Evolutionary conservation across 495 filamentous ascomycete genomes (phyloP).

Genomic region (Penicillium daleae): DNA sequence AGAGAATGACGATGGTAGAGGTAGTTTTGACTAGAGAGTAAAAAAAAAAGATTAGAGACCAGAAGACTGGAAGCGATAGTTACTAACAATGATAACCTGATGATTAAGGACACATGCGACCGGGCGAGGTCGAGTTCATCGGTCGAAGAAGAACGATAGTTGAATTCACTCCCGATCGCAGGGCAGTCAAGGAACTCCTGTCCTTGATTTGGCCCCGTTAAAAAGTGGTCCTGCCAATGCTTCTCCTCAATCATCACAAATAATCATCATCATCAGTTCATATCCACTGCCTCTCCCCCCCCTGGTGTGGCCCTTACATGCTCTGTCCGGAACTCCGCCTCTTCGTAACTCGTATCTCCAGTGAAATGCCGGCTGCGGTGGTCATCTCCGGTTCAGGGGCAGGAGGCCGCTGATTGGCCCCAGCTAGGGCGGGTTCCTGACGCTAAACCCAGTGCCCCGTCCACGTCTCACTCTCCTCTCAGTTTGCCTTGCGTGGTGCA

Average conservation of each 20-base stretch:
- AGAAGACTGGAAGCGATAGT: neutral
- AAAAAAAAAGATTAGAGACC: neutral
- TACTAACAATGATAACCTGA: neutral
- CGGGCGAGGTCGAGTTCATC: neutral
- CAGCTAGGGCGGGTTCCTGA: slow-evolving; percentile 33
- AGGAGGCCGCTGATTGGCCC: slow-evolving; percentile 28
- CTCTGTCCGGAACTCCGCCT: no score
- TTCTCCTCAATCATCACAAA: neutral
- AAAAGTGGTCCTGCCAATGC: neutral
- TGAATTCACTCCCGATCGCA: neutral
- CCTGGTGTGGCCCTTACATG: neutral
- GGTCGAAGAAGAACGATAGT: neutral
- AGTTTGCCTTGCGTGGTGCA: slow-evolving; percentile 22
- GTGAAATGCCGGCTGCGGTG: neutral
- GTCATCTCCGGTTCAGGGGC: slow-evolving; percentile 34
- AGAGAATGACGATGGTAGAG: neutral
- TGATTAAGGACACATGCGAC: no score
- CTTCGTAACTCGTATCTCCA: no score
- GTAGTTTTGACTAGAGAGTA: no score
- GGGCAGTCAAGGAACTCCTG: neutral
- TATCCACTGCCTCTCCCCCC: neutral
- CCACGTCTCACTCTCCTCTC: neutral
- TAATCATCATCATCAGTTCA: neutral
- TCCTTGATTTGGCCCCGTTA: neutral
- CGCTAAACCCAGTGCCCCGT: slow-evolving; percentile 22